phyloP scores from a whole-genome alignment of 495 filamentous ascomycete genomes.

The Xanthoparmelia taractica region DNA sequence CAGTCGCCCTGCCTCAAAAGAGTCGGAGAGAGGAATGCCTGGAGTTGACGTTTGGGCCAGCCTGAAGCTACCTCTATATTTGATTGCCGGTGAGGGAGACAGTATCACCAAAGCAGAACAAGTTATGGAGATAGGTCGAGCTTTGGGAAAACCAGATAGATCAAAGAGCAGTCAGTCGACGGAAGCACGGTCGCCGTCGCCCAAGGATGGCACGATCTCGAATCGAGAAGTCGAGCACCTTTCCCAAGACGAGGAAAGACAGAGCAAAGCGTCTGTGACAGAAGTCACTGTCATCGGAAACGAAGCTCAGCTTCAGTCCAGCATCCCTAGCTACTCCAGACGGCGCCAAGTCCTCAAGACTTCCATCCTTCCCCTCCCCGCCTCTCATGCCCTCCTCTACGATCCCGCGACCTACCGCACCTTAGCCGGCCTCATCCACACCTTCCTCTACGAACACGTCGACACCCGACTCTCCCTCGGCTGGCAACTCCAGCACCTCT shows the following conservation, averaged over 20 bases:
- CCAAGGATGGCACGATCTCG: neutral
- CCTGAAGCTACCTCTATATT: conserved; percentile 62
- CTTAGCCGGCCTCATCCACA: conserved; percentile 70
- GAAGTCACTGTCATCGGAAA: conserved; percentile 16
- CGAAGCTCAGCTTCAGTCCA: neutral
- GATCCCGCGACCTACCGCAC: conserved; percentile 66
- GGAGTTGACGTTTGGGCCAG: conserved; percentile 64
- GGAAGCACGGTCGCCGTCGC: neutral
- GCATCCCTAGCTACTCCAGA: conserved; percentile 14
- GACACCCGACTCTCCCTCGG: conserved; percentile 70
- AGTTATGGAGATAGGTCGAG: conserved; percentile 58
- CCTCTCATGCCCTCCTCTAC: conserved; percentile 79
- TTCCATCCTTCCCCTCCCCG: conserved; percentile 65
- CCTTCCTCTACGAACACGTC: conserved; percentile 67
- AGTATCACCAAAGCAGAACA: conserved; percentile 62
- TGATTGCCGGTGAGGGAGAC: conserved; percentile 74
- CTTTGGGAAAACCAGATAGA: conserved; percentile 37
- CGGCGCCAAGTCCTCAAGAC: conserved; percentile 53
- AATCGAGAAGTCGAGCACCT: neutral
- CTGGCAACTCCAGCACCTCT: conserved; percentile 85
- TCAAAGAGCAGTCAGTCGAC: conserved; percentile 2
- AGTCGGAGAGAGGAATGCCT: conserved; percentile 57
- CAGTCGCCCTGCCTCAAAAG: conserved; percentile 36
- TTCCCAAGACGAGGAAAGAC: conserved; percentile 9
- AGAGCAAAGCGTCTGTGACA: conserved; percentile 9